Percentiles rank a stretch among this genome's conserved stretches.
Conservation (phyloP, 179 eudicot species). For the Patellifolia procumbens region DNA sequence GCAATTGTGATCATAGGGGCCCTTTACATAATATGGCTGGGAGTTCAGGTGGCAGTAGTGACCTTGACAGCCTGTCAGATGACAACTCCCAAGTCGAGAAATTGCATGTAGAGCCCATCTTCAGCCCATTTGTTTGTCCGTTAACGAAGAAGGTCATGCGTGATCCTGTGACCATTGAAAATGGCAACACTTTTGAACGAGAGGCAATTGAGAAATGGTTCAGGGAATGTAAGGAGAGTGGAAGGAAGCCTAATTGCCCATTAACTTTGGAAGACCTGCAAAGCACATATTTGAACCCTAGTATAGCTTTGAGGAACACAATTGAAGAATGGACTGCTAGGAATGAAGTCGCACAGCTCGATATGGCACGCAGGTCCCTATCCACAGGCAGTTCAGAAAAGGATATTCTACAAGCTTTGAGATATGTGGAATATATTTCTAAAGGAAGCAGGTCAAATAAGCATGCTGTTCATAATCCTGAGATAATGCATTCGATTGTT, state of each 20-base stretch:
- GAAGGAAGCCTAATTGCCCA: slow-evolving; percentile 71
- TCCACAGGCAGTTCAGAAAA: slow-evolving; percentile 50
- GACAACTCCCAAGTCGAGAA: slow-evolving; percentile 69
- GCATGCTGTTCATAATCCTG: slow-evolving; percentile 62
- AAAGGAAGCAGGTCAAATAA: slow-evolving; percentile 54
- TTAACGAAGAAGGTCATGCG: slow-evolving; percentile 78
- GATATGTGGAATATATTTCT: slow-evolving; percentile 58
- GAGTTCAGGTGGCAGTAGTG: slow-evolving; percentile 68
- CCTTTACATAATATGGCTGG: slow-evolving; percentile 58
- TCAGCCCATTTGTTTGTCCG: slow-evolving; percentile 85
- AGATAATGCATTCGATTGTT: slow-evolving; percentile 62
- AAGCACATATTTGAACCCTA: slow-evolving; percentile 71
- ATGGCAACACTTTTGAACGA: slow-evolving; percentile 83
- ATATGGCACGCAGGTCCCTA: slow-evolving; percentile 70
- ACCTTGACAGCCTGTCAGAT: slow-evolving; percentile 69
- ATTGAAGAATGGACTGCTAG: slow-evolving; percentile 96
- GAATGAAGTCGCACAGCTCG: slow-evolving; percentile 89
- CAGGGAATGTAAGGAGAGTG: slow-evolving; percentile 62
- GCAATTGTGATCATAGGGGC: slow-evolving; percentile 28
- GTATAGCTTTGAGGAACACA: slow-evolving; percentile 71
- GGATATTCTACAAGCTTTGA: slow-evolving; percentile 72
- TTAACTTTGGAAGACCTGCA: slow-evolving; percentile 60
- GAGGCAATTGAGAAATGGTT: slow-evolving; percentile 96
- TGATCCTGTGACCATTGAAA: slow-evolving; percentile 86
- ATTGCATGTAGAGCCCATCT: slow-evolving; percentile 69